A percentile compares a stretch with the other conserved stretches of the same genome.
Evolutionary conservation across 148 eudicot species (phyloP).

Genomic region (Simmondsia chinensis): DNA sequence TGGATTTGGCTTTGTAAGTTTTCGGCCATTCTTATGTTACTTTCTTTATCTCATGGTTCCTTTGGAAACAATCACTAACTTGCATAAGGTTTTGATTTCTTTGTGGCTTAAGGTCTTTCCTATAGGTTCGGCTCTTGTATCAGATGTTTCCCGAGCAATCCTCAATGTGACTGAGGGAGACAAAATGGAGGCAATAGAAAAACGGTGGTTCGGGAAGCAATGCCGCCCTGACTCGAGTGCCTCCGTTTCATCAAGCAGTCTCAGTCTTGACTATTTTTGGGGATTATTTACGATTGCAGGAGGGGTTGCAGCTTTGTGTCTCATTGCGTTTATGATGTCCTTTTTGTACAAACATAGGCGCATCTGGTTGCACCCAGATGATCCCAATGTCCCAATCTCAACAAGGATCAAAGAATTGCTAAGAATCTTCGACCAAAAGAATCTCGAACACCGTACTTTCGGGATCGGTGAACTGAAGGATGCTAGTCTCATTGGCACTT

Average conservation of each 20-base stretch:
- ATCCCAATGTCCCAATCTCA: conserved; percentile 3
- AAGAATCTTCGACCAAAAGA: conserved; percentile 8
- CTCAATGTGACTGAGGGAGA: conserved; percentile 21
- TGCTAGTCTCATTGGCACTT: neutral
- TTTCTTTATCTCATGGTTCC: no score
- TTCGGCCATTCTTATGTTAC: neutral
- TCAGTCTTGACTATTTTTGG: conserved; percentile 35
- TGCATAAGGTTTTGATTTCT: no score
- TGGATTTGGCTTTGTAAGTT: conserved; percentile 32
- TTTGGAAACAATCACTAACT: no score
- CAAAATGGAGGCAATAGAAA: conserved; percentile 10
- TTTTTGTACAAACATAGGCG: conserved; percentile 27
- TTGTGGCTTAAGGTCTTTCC: conserved; percentile 18
- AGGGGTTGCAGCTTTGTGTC: conserved; percentile 20
- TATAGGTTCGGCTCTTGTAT: conserved; percentile 23
- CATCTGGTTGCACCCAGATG: conserved; percentile 15
- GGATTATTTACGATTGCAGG: conserved; percentile 42
- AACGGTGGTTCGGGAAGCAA: conserved; percentile 11
- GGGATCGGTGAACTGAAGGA: conserved; percentile 3
- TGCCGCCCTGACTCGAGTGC: conserved; percentile 15
- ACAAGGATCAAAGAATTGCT: conserved; percentile 8
- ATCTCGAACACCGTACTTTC: conserved; percentile 11
- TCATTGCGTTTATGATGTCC: conserved; percentile 10
- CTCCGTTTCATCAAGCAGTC: conserved; percentile 18
- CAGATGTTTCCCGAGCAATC: conserved; percentile 25